Percentiles rank a stretch among this genome's conserved stretches.
These are phyloP conservation scores for Funneliformis mosseae DNA, from an alignment of 192 early-diverging fungal genomes.

Conservation along the genomic window DNA sequence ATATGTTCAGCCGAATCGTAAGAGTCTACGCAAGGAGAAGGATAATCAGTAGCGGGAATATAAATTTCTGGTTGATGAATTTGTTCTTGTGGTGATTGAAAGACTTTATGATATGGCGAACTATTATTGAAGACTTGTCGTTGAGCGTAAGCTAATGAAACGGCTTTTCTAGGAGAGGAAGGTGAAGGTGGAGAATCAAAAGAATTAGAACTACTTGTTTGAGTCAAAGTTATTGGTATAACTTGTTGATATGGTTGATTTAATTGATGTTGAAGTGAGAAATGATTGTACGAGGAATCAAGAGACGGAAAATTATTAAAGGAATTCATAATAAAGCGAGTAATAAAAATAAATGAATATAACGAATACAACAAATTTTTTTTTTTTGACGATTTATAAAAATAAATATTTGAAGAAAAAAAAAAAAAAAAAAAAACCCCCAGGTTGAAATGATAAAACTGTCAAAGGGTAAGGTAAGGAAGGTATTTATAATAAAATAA, in stretches of 20 bases:
- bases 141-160: neutral
- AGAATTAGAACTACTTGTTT: neutral
- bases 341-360: no score
- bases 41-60: neutral
- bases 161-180: neutral
- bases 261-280: neutral
- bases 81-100: neutral
- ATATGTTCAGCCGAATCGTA: neutral
- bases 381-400: no score
- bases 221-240: neutral
- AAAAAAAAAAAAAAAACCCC: neutral
- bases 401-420: no score
- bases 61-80: neutral
- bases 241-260: neutral
- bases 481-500: neutral
- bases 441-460: neutral
- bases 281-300: neutral
- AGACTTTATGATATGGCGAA: neutral
- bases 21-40: conserved; percentile 1
- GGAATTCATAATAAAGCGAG: neutral
- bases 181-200: neutral
- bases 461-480: no score
- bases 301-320: neutral
- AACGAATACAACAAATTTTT: no score
- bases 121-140: neutral